phyloP scores from a whole-genome alignment of 2,329 filamentous ascomycete genomes.

The Colletotrichum graminicola region DNA sequence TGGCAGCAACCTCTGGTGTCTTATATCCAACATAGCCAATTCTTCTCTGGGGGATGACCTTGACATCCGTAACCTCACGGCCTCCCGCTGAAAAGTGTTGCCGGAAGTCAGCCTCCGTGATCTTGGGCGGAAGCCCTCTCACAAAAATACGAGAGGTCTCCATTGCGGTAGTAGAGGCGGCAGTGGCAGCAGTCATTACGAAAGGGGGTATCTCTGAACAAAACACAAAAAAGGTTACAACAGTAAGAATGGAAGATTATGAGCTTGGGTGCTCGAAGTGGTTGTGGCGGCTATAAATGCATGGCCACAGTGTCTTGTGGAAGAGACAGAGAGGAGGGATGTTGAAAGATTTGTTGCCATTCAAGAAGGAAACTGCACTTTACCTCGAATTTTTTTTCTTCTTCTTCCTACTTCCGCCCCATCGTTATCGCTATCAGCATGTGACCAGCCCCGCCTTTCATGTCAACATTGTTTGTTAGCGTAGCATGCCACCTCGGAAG shows the following conservation, averaged over 20 bases:
- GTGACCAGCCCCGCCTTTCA: slow-evolving; percentile 34
- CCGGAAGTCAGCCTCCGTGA: slow-evolving; percentile 86
- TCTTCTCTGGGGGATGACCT: slow-evolving; percentile 87
- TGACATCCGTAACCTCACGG: slow-evolving; percentile 87
- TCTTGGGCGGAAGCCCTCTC: slow-evolving; percentile 85
- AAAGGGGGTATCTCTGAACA: slow-evolving; percentile 44
- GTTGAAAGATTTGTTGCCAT: slow-evolving; percentile 37
- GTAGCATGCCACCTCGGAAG: slow-evolving; percentile 22
- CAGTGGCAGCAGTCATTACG: slow-evolving; percentile 34
- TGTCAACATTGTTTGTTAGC: slow-evolving; percentile 23
- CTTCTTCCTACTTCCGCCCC: slow-evolving; percentile 28
- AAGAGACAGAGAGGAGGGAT: slow-evolving; percentile 27
- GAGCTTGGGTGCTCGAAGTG: slow-evolving; percentile 25
- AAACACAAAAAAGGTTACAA: slow-evolving; percentile 31
- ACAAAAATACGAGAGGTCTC: slow-evolving; percentile 80
- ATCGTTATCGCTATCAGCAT: slow-evolving; percentile 42
- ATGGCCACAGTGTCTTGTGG: slow-evolving; percentile 31
- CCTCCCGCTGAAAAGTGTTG: slow-evolving; percentile 86
- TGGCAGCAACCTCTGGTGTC: slow-evolving; percentile 80
- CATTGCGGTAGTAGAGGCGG: slow-evolving; percentile 51
- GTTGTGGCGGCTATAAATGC: slow-evolving; percentile 32
- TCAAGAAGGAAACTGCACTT: slow-evolving; percentile 50
- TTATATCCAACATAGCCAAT: slow-evolving; percentile 98
- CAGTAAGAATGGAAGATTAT: slow-evolving; percentile 26
- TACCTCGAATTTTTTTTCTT: slow-evolving; percentile 43